phyloP scores from a whole-genome alignment of 2,329 filamentous ascomycete species.

The Penicillium expansum region DNA sequence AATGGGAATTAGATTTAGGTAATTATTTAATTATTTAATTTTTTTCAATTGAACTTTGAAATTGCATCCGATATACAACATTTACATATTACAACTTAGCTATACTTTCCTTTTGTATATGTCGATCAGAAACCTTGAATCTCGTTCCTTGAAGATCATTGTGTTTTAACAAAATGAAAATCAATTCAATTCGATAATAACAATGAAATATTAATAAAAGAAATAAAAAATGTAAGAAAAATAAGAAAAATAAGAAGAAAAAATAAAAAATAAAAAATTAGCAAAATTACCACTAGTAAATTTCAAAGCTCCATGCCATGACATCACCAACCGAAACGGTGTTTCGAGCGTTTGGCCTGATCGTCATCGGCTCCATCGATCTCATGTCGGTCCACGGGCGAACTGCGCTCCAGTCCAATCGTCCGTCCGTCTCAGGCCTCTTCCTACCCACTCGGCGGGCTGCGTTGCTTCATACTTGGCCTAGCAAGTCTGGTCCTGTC shows the following conservation, averaged over 20 bases:
- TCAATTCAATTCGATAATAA: background rate
- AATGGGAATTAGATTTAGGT: no score
- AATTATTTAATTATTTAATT: background rate
- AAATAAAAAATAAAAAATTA: background rate
- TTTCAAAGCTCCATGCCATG: conserved; percentile 24
- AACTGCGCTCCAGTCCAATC: conserved; percentile 25
- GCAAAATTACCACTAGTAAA: conserved; percentile 19
- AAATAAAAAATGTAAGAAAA: background rate
- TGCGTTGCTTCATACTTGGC: conserved; percentile 22
- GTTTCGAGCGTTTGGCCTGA: conserved; percentile 29
- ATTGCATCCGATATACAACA: background rate
- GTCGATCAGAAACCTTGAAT: background rate
- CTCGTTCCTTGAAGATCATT: background rate
- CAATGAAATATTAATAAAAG: background rate
- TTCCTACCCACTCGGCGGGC: conserved; percentile 28
- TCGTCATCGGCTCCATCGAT: conserved; percentile 37
- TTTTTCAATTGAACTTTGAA: background rate
- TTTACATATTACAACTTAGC: background rate
- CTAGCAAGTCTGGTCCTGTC: conserved; percentile 8
- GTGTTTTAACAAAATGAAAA: background rate
- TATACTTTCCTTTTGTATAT: background rate
- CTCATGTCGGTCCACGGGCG: conserved; percentile 28
- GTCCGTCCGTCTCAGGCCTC: background rate
- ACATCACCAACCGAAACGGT: conserved; percentile 31
- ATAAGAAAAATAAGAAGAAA: background rate